phyloP scores from a whole-genome alignment of 495 filamentous ascomycete genomes.

The Glarea lozoyensis region DNA sequence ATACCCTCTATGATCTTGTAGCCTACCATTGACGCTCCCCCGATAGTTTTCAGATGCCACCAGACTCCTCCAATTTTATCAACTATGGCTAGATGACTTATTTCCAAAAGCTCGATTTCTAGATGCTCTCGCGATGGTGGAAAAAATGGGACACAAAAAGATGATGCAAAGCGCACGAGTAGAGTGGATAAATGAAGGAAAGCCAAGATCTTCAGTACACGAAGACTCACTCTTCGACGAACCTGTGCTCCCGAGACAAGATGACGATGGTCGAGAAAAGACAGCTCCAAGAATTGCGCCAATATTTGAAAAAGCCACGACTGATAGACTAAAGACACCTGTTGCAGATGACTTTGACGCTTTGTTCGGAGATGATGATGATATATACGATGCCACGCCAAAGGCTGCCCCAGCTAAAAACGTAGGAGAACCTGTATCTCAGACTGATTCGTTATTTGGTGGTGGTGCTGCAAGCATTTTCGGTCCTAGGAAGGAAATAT shows the following conservation, averaged over 20 bases:
- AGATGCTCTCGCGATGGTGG: constrained; percentile 84
- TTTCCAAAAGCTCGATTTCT: constrained; percentile 91
- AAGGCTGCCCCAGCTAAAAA: constrained; percentile 2
- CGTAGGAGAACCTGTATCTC: neutral
- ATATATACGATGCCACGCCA: constrained; percentile 22
- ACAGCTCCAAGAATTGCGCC: constrained; percentile 32
- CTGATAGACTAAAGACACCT: constrained; percentile 17
- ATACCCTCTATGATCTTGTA: neutral
- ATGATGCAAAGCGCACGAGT: constrained; percentile 65
- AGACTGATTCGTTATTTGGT: constrained; percentile 17
- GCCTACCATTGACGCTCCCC: constrained; percentile 47
- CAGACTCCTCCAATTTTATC: constrained; percentile 80
- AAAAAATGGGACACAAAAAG: constrained; percentile 85
- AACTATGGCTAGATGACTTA: constrained; percentile 93
- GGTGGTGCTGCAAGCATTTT: constrained; percentile 8
- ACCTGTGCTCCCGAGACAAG: constrained; percentile 15
- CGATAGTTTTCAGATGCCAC: constrained; percentile 77
- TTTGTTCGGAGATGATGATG: constrained; percentile 19
- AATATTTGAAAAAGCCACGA: constrained; percentile 31
- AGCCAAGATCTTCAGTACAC: constrained; percentile 36
- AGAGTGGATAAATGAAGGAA: constrained; percentile 82
- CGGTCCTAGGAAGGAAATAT: constrained; percentile 9
- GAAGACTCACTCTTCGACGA: constrained; percentile 36
- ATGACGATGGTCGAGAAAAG: constrained; percentile 23
- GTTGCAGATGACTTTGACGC: constrained; percentile 2